Evolutionary conservation across 78 protist genomes (phyloP).

Genomic region (Mastigamoeba balamuthi): DNA sequence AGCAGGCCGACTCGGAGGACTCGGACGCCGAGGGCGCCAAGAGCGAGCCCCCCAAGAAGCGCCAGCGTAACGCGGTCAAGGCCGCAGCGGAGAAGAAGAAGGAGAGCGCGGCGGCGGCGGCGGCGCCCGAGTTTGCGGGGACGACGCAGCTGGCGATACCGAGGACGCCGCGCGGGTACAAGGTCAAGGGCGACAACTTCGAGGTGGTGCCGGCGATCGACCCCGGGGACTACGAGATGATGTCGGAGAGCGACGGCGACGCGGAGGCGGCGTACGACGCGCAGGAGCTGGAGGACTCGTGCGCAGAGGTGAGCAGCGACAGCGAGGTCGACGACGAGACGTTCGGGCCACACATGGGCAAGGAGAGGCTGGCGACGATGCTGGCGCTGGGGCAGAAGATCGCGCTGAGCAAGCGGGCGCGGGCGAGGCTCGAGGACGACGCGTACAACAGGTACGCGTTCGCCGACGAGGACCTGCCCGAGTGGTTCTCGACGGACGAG

Average conservation of each 20-base stretch:
- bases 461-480: conserved; percentile 63
- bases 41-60: too few species aligned
- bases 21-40: conserved; percentile 12
- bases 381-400: conserved; percentile 63
- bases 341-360: neutral
- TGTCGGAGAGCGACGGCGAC: neutral
- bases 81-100: too few species aligned
- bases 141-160: too few species aligned
- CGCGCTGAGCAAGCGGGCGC: conserved; percentile 21
- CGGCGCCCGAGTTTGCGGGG: too few species aligned
- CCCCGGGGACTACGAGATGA: neutral
- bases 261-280: neutral
- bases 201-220: too few species aligned
- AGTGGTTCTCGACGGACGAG: conserved; percentile 80
- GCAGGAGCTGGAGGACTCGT: neutral
- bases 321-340: neutral
- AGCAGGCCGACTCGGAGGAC: too few species aligned
- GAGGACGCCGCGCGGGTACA: too few species aligned
- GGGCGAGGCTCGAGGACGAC: conserved; percentile 53
- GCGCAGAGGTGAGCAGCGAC: neutral
- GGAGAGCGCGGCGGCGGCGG: too few species aligned
- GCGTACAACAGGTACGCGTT: conserved; percentile 64
- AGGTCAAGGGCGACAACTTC: too few species aligned
- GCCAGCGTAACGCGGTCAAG: too few species aligned
- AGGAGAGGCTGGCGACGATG: neutral